These are phyloP conservation scores for Aspergillus hiratsukae DNA, from an alignment of 2,329 filamentous ascomycete species.

Conservation along the genomic window DNA sequence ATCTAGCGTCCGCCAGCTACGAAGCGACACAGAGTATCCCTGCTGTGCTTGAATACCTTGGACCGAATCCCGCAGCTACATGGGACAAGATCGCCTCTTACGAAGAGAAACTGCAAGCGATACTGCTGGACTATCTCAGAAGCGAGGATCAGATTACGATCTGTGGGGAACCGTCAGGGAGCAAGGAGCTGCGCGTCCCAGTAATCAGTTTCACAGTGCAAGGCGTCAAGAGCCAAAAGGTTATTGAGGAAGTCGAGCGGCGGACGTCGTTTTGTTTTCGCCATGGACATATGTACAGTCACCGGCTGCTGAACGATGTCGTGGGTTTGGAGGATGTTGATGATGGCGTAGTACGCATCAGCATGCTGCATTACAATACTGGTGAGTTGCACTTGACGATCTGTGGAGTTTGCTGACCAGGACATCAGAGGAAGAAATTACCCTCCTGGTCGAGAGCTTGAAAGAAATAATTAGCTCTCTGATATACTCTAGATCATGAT, in stretches of 20 bases:
- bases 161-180: constrained; percentile 52
- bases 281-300: constrained; percentile 66
- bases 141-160: constrained; percentile 52
- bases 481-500: background rate
- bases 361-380: constrained; percentile 70
- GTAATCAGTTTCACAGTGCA: constrained; percentile 64
- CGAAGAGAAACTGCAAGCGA: constrained; percentile 56
- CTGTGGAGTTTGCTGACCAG: background rate
- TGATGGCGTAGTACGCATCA: constrained; percentile 65
- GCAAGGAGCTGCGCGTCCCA: constrained; percentile 52
- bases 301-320: constrained; percentile 57
- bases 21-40: constrained; percentile 64
- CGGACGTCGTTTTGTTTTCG: constrained; percentile 58
- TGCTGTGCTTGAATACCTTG: constrained; percentile 58
- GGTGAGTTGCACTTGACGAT: constrained; percentile 39
- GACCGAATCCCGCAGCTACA: constrained; percentile 29
- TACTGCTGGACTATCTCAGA: constrained; percentile 57
- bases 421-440: constrained; percentile 14
- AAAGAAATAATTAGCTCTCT: constrained; percentile 5
- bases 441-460: constrained; percentile 12
- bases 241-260: constrained; percentile 61
- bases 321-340: constrained; percentile 53
- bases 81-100: constrained; percentile 55
- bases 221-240: constrained; percentile 51
- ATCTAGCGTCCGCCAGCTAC: constrained; percentile 65